Base-by-base conservation (phyloP, 768 basidiomycete species). In the Lentinula aciculospora region DNA sequence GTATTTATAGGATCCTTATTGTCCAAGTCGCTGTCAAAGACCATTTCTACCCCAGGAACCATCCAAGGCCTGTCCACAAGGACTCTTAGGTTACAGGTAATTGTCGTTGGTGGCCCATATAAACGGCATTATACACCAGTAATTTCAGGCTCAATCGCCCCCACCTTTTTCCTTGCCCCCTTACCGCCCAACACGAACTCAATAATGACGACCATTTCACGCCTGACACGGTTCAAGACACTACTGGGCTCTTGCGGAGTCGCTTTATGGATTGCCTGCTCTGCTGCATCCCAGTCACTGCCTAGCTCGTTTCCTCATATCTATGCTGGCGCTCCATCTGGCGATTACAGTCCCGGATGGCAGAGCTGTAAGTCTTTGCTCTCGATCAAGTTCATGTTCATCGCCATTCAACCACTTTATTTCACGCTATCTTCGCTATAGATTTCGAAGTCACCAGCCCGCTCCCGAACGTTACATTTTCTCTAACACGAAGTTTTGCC, bases 391-490 rank as follows among this genome's bases (percentile, higher is more conserved):
- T 19, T 21, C 25, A n/a, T 39, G 15, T n/a, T 15, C 37, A 17
- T 39, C 37, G 17, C 7, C 15, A 29, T 27, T 21, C 4, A 47
- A 21, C 10, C 12, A 2, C 12, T 21, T 32, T 10, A 29, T 15
- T 31, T 23, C 25, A 25, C 37, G 32, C 53, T 31, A 28, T 36
- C 19, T 34, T 32, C 49, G 15, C 56, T 58, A 3, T 60, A 88
- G 86, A 88, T 66, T 87, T 84, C 59, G 71, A 78, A 62, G 85
- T 88, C n/a, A 84, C 79, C 1, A 62, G 72, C n/a, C 65, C 66
- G 39, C 76, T 87, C 10, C 86, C 86, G 9, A 85, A 86, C 62
- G 71, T 86, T 19, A 81, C 83, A 5, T 57, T 57, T 31, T 34
- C 56, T 42, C 64, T 74, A 25, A 70, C 75, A 29, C 77, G 76